A percentile compares a stretch with the other conserved stretches of the same genome.
These are phyloP conservation scores for Alternaria tenuissima DNA, from an alignment of 2,329 filamentous ascomycete species.

Conservation along the genomic window DNA sequence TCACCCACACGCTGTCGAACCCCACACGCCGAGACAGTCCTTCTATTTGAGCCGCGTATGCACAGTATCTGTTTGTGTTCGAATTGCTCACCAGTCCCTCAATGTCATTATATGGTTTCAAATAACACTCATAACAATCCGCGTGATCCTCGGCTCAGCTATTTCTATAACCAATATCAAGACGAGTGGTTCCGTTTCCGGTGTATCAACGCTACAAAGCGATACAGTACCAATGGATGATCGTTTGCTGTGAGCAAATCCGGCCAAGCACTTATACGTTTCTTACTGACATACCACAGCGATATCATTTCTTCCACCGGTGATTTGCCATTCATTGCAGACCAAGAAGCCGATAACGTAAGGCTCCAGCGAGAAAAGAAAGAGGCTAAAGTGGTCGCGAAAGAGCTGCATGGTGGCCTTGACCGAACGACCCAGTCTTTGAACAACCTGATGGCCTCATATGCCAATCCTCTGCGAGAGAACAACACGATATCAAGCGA, in stretches of 20 bases:
- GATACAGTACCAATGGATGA: neutral
- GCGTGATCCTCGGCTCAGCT: neutral
- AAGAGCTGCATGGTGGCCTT: neutral
- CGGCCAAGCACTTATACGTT: too few species aligned
- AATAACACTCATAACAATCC: neutral
- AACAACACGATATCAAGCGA: neutral
- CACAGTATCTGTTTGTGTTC: neutral
- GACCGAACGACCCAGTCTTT: neutral
- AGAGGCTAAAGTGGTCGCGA: neutral
- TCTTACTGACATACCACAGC: neutral
- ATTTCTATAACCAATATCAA: neutral
- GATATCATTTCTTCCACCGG: neutral
- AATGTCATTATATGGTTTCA: neutral
- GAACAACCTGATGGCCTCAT: neutral
- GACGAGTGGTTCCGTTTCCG: neutral
- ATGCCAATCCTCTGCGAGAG: neutral
- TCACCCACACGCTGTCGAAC: neutral
- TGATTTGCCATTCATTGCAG: neutral
- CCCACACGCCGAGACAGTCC: neutral
- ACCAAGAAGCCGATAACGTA: neutral
- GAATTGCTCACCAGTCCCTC: neutral
- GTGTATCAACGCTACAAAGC: too few species aligned
- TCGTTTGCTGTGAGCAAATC: neutral
- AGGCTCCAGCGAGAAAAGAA: neutral
- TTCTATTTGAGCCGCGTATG: neutral